Evolutionary conservation across 768 basidiomycete genomes (phyloP).

Genomic region (Boletus insuetus): DNA sequence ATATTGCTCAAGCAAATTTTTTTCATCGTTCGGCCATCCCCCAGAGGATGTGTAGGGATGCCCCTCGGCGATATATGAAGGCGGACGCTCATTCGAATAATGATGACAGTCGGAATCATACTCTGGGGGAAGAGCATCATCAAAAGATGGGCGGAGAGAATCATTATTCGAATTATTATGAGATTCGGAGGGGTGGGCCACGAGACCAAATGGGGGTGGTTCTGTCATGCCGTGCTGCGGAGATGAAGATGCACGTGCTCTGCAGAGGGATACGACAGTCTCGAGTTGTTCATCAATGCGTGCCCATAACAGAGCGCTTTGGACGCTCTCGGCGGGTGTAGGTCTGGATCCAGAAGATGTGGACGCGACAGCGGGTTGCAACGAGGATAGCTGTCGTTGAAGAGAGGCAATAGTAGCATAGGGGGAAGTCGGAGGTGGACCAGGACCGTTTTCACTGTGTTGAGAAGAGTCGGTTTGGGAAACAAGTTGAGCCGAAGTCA

Average conservation of each 20-base stretch:
- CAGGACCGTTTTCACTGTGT: not conserved
- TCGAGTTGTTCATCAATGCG: constrained; percentile 75
- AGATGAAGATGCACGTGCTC: constrained; percentile 42
- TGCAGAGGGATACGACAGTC: constrained; percentile 62
- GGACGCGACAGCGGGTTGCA: constrained; percentile 43
- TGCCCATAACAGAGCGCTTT: constrained; percentile 69
- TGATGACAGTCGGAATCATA: constrained; percentile 40
- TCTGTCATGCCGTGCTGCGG: constrained; percentile 5
- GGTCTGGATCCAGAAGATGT: constrained; percentile 7
- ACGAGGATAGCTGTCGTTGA: constrained; percentile 62
- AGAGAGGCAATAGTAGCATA: constrained; percentile 57
- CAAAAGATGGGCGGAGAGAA: constrained; percentile 8
- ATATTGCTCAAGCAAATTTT: constrained; percentile 8
- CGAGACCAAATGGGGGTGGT: constrained; percentile 18
- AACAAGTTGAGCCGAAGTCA: constrained; percentile 11
- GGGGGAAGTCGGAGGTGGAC: constrained; percentile 2
- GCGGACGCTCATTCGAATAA: constrained; percentile 22
- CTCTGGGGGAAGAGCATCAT: constrained; percentile 48
- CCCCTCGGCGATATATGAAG: constrained; percentile 22
- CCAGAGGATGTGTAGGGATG: not conserved
- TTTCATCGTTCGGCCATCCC: constrained; percentile 11
- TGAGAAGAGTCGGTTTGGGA: constrained; percentile 10
- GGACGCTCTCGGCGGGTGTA: constrained; percentile 50
- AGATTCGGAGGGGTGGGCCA: constrained; percentile 37
- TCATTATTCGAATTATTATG: not conserved